A percentile compares a stretch with the other conserved stretches of the same genome.
These are phyloP conservation scores for Penicillium fimorum DNA, from an alignment of 495 filamentous ascomycete species.

Conservation along the genomic window DNA sequence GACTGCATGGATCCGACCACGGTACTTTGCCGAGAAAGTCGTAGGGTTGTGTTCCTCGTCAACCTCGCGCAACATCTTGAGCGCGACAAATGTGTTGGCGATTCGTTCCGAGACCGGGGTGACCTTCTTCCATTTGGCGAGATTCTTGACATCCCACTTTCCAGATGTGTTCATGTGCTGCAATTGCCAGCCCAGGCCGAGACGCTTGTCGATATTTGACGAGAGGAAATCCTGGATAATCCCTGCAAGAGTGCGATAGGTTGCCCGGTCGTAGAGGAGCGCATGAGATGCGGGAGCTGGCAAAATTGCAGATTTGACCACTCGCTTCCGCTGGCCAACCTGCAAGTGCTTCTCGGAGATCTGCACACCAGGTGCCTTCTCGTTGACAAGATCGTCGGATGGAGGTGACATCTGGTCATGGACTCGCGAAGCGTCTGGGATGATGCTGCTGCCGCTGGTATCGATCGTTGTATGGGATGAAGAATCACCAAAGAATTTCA, in stretches of 20 bases:
- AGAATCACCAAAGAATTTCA: slow-evolving; percentile 50
- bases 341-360: slow-evolving; percentile 25
- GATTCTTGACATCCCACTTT: slow-evolving; percentile 98
- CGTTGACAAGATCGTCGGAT: slow-evolving; percentile 18
- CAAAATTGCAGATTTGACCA: slow-evolving; percentile 69
- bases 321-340: slow-evolving; percentile 32
- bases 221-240: slow-evolving; percentile 80
- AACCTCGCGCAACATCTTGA: slow-evolving; percentile 85
- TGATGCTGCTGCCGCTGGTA: slow-evolving; percentile 43
- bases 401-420: slow-evolving; percentile 25
- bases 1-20: slow-evolving; percentile 64
- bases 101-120: slow-evolving; percentile 75
- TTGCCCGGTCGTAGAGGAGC: slow-evolving; percentile 75
- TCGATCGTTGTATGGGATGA: slow-evolving; percentile 27
- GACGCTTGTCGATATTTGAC: slow-evolving; percentile 68
- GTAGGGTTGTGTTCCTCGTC: slow-evolving; percentile 80
- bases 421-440: slow-evolving; percentile 47
- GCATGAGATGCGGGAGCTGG: slow-evolving; percentile 80
- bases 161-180: slow-evolving; percentile 80
- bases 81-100: slow-evolving; percentile 69
- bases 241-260: slow-evolving; percentile 72
- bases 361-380: slow-evolving; percentile 30
- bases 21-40: slow-evolving; percentile 68
- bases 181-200: slow-evolving; percentile 86
- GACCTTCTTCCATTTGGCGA: slow-evolving; percentile 84